Evolutionary conservation across 768 basidiomycete genomes (phyloP).

Genomic region (Boletus reticulatus): DNA sequence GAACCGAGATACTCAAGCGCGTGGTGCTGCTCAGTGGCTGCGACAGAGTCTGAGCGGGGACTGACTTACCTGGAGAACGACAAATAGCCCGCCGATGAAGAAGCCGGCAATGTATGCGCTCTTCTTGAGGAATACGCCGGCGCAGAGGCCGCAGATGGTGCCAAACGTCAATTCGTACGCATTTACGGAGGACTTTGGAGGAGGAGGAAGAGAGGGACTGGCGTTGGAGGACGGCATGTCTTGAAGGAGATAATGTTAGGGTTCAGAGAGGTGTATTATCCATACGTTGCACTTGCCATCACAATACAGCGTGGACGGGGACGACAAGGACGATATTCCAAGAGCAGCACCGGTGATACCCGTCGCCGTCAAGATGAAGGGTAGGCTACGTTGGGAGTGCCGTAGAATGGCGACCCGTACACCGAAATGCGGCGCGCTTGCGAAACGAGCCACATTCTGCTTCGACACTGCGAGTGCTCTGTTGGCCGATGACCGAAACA

Average conservation of each 20-base stretch:
- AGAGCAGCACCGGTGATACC: conserved; percentile 44
- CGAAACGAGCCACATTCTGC: neutral
- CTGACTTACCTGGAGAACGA: conserved; percentile 77
- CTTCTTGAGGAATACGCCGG: conserved; percentile 93
- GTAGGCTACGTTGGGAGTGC: conserved; percentile 7
- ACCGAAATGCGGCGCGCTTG: neutral
- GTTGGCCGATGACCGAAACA: neutral
- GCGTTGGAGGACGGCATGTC: conserved; percentile 9
- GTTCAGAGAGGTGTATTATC: neutral
- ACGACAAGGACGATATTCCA: conserved; percentile 38
- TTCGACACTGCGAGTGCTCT: conserved; percentile 2
- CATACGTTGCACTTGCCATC: conserved; percentile 42
- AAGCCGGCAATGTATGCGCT: conserved; percentile 85
- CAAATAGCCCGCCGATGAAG: conserved; percentile 85
- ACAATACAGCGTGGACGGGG: conserved; percentile 41
- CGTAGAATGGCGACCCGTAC: neutral
- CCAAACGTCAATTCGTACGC: conserved; percentile 85
- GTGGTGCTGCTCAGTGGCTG: neutral
- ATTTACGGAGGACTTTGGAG: conserved; percentile 73
- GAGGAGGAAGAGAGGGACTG: conserved; percentile 34
- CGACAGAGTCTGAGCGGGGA: neutral
- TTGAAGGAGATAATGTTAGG: conserved; percentile 8
- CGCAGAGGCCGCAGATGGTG: conserved; percentile 82
- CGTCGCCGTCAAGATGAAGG: conserved; percentile 25
- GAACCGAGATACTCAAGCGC: conserved; percentile 75